These are phyloP conservation scores for Silene coronaria DNA, from an alignment of 179 eudicot genomes.

Conservation along the genomic window DNA sequence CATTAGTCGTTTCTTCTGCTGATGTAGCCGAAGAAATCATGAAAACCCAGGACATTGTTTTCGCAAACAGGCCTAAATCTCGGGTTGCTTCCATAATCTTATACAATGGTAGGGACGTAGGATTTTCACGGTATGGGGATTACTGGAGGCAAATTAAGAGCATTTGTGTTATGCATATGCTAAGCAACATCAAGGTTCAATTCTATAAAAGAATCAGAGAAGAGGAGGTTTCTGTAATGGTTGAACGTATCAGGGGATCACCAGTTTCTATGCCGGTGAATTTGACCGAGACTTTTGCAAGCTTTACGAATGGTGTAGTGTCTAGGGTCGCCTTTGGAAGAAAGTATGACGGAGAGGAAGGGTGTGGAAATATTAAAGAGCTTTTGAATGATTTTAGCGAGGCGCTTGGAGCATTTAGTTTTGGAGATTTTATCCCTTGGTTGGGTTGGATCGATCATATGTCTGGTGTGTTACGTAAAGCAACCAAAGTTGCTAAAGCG, in stretches of 20 bases:
- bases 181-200: constrained; percentile 27
- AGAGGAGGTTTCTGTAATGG: constrained; percentile 28
- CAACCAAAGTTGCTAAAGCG: constrained; percentile 14
- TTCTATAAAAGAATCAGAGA: constrained; percentile 29
- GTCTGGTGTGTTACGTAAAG: constrained; percentile 15
- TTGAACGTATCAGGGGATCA: constrained; percentile 22
- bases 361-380: constrained; percentile 14
- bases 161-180: constrained; percentile 31
- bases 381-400: constrained; percentile 13
- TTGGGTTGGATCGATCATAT: constrained; percentile 28
- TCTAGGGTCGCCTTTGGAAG: constrained; percentile 39
- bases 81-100: constrained; percentile 13
- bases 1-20: constrained; percentile 39
- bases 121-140: constrained; percentile 31
- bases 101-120: constrained; percentile 28
- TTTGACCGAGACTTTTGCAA: constrained; percentile 27
- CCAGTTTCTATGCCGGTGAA: constrained; percentile 19
- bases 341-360: constrained; percentile 28
- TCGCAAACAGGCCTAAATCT: constrained; percentile 28
- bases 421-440: constrained; percentile 38
- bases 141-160: constrained; percentile 40
- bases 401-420: constrained; percentile 23
- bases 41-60: constrained; percentile 39
- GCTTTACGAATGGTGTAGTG: constrained; percentile 18
- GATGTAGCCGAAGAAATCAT: constrained; percentile 36